Evolutionary conservation across 2,329 filamentous ascomycete species (phyloP).

Genomic region (Fusarium oligoseptatum): DNA sequence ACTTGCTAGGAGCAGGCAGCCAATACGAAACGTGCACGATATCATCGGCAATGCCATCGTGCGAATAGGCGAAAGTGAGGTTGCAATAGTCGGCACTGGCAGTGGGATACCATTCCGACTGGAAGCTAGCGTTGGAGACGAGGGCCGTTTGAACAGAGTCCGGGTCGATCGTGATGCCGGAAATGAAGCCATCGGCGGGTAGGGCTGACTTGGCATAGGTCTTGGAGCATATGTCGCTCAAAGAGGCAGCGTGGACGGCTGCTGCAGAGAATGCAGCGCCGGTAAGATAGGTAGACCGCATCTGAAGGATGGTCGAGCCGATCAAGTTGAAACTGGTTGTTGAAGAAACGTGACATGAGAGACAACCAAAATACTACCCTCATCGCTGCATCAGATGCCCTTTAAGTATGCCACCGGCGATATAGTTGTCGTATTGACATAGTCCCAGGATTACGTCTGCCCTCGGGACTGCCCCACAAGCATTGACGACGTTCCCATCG

Average conservation of each 20-base stretch:
- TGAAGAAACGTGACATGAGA: background rate
- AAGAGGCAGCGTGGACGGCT: background rate
- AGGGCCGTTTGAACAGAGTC: background rate
- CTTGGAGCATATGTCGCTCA: slow-evolving; percentile 14
- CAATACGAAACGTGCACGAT: slow-evolving; percentile 51
- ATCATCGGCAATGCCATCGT: slow-evolving; percentile 49
- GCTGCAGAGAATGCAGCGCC: background rate
- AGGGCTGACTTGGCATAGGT: background rate
- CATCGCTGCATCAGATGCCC: background rate
- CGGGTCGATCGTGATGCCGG: background rate
- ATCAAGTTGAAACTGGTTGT: background rate
- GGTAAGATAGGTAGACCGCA: background rate
- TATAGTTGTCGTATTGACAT: background rate
- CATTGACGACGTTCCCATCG: background rate
- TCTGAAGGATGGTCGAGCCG: background rate
- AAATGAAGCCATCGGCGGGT: background rate
- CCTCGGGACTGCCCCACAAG: slow-evolving; percentile 9
- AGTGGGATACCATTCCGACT: slow-evolving; percentile 15
- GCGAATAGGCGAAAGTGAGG: slow-evolving; percentile 53
- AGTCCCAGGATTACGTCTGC: background rate
- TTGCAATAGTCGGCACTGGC: slow-evolving; percentile 49
- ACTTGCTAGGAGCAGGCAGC: slow-evolving; percentile 53
- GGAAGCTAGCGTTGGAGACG: slow-evolving; percentile 8
- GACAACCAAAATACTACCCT: background rate
- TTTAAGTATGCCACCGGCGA: background rate